Evolutionary conservation across 257 asterid genomes (phyloP).

Genomic region (Nicotiana otophora): DNA sequence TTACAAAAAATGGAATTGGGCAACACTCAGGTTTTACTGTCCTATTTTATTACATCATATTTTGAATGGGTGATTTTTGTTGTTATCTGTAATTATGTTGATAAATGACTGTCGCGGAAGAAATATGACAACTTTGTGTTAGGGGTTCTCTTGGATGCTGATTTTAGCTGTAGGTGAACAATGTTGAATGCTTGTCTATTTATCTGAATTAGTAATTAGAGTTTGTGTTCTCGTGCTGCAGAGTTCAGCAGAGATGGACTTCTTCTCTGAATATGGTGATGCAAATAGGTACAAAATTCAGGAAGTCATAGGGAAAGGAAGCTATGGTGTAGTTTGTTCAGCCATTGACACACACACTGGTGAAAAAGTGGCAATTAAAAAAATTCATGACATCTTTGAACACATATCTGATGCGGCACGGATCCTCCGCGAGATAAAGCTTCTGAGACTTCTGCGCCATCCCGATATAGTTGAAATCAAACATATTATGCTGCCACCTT

Average conservation of each 20-base stretch:
- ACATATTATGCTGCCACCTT: constrained; percentile 91
- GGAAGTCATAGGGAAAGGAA: constrained; percentile 88
- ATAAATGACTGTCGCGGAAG: background rate
- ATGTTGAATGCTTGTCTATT: background rate
- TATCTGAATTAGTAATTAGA: background rate
- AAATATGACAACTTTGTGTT: background rate
- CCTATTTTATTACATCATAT: background rate
- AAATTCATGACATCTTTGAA: constrained; percentile 76
- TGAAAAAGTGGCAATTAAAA: constrained; percentile 88
- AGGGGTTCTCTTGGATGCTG: background rate
- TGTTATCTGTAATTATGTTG: background rate
- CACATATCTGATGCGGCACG: constrained; percentile 91
- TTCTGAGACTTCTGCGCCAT: constrained; percentile 81
- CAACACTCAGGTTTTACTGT: background rate
- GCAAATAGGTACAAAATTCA: constrained; percentile 72
- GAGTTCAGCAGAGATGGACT: constrained; percentile 70
- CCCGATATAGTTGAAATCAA: constrained; percentile 93
- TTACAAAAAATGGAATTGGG: background rate
- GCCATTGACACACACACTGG: constrained; percentile 77
- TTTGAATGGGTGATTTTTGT: background rate
- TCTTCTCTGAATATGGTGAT: constrained; percentile 89
- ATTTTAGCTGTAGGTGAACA: background rate
- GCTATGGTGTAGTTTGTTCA: constrained; percentile 95
- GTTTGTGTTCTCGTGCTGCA: constrained; percentile 22
- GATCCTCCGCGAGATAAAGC: constrained; percentile 87